These are phyloP conservation scores for Candida orba DNA, from an alignment of 805 yeast genomes.

Conservation along the genomic window DNA sequence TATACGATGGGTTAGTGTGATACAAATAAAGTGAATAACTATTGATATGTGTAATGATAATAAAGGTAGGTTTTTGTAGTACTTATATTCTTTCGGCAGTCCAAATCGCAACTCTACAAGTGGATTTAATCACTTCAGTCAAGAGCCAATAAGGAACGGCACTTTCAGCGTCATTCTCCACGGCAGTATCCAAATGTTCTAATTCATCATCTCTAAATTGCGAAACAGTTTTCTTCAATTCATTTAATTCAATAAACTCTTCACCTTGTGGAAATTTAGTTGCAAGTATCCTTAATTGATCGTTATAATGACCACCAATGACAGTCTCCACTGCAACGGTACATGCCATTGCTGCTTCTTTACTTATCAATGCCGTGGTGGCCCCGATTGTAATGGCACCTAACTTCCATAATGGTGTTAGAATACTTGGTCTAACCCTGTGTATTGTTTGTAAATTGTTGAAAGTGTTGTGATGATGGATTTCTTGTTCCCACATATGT, in stretches of 20 bases:
- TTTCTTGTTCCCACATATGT: slow-evolving; percentile 98
- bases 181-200: slow-evolving; percentile 92
- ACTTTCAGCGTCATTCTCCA: slow-evolving; percentile 82
- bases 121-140: slow-evolving; percentile 78
- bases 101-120: slow-evolving; percentile 86
- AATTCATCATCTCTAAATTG: slow-evolving; percentile 89
- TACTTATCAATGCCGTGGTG: slow-evolving; percentile 78
- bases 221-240: slow-evolving; percentile 55
- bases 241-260: slow-evolving; percentile 47
- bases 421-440: slow-evolving; percentile 82
- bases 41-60: too few relatives aligned
- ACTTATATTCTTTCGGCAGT: slow-evolving; percentile 72
- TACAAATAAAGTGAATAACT: background rate
- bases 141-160: slow-evolving; percentile 89
- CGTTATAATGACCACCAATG: slow-evolving; percentile 92
- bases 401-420: slow-evolving; percentile 89
- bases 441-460: slow-evolving; percentile 65
- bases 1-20: slow-evolving; percentile 75
- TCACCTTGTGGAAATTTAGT: slow-evolving; percentile 46
- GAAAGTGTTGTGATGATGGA: slow-evolving; percentile 84
- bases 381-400: slow-evolving; percentile 88
- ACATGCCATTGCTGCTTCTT: slow-evolving; percentile 99
- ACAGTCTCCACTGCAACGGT: slow-evolving; percentile 98
- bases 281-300: slow-evolving; percentile 71
- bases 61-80: too few relatives aligned